phyloP scores from a whole-genome alignment of 768 basidiomycete species.

The Russula brevipes region DNA sequence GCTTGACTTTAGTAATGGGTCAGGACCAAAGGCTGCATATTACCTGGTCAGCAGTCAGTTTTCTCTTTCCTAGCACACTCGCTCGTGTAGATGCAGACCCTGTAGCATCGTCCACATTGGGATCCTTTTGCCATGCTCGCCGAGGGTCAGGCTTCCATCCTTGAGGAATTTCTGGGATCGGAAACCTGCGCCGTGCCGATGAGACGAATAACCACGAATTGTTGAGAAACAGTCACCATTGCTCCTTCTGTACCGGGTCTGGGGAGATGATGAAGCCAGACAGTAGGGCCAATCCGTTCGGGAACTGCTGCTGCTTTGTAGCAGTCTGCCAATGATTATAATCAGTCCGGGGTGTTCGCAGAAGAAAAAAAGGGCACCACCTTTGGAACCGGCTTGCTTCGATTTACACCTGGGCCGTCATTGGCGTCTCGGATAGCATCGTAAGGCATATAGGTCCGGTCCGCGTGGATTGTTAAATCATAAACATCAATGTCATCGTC shows the following conservation, averaged over 20 bases:
- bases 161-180: slow-evolving; percentile 71
- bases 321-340: slow-evolving; percentile 25
- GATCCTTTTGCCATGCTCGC: slow-evolving; percentile 58
- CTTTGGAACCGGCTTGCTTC: slow-evolving; percentile 7
- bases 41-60: slow-evolving; percentile 22
- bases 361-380: neutral
- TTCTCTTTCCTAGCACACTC: slow-evolving; percentile 39
- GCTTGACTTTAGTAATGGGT: neutral
- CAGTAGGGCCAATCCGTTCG: slow-evolving; percentile 69
- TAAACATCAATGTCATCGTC: slow-evolving; percentile 89
- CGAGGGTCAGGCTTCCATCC: slow-evolving; percentile 85
- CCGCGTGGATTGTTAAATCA: slow-evolving; percentile 39
- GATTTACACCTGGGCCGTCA: slow-evolving; percentile 45
- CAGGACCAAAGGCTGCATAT: too few relatives aligned
- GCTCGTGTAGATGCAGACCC: slow-evolving; percentile 48
- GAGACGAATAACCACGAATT: slow-evolving; percentile 22
- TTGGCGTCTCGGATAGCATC: slow-evolving; percentile 62
- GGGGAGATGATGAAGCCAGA: slow-evolving; percentile 70
- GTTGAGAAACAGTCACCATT: slow-evolving; percentile 46
- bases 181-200: slow-evolving; percentile 54
- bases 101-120: slow-evolving; percentile 35
- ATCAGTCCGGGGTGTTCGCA: neutral
- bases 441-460: slow-evolving; percentile 54
- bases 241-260: slow-evolving; percentile 62
- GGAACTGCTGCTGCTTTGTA: slow-evolving; percentile 45